phyloP scores from a whole-genome alignment of 345 rosid genomes.

The Eucalyptus curtisii region DNA sequence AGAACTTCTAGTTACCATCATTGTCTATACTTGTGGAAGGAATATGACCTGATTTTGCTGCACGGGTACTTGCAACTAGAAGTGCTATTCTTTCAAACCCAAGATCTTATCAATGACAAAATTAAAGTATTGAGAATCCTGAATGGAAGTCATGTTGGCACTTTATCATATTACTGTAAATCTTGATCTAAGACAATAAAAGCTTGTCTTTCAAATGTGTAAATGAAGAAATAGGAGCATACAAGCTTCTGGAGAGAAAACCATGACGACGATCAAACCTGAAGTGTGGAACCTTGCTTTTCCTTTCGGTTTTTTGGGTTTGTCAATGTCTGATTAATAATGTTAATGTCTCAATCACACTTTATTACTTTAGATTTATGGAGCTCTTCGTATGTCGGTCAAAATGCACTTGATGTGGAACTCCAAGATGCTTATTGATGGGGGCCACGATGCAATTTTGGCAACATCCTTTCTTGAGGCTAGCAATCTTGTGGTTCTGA shows the following conservation, averaged over 20 bases:
- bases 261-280: neutral
- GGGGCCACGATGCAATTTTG: slow-evolving; percentile 40
- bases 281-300: neutral
- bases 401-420: slow-evolving; percentile 70
- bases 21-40: neutral
- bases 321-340: neutral
- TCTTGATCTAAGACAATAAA: neutral
- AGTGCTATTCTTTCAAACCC: neutral
- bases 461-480: slow-evolving; percentile 60
- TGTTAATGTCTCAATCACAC: neutral
- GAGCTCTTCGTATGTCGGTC: slow-evolving; percentile 62
- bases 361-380: slow-evolving; percentile 35
- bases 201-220: neutral
- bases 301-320: neutral
- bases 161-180: neutral
- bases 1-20: neutral
- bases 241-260: neutral
- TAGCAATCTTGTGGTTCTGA: slow-evolving; percentile 58
- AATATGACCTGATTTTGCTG: neutral
- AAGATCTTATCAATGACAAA: neutral
- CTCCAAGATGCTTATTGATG: slow-evolving; percentile 56
- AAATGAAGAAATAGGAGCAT: neutral
- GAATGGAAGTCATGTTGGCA: neutral
- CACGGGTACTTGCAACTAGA: neutral
- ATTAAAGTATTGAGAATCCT: neutral